Percentiles rank a stretch among this genome's conserved stretches.
Evolutionary conservation across 495 filamentous ascomycete species (phyloP).

Genomic region (Cercophora scortea): DNA sequence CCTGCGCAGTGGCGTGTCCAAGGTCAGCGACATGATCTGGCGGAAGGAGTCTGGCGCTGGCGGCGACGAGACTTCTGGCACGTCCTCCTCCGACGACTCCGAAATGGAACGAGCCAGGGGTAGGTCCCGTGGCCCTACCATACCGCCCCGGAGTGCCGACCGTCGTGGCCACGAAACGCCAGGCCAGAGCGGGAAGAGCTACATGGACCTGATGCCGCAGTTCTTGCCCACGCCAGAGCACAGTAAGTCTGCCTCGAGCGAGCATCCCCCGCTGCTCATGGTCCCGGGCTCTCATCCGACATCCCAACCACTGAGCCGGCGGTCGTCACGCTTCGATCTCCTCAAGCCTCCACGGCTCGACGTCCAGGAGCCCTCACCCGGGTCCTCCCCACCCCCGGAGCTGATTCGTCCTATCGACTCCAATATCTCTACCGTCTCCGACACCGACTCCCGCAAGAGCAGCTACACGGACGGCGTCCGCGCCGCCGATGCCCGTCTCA

Average conservation of each 20-base stretch:
- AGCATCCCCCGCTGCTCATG: conserved; percentile 1
- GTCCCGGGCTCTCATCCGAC: conserved; percentile 10
- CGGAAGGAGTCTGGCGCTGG: conserved; percentile 26
- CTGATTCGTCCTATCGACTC: conserved; percentile 13
- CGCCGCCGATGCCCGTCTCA: conserved; percentile 14
- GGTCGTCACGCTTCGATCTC: conserved; percentile 42
- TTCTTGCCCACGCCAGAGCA: conserved; percentile 21
- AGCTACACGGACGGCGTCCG: conserved; percentile 13
- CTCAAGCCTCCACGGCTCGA: conserved; percentile 59
- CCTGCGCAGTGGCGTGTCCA: conserved; percentile 39
- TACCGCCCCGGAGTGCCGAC: conserved; percentile 13
- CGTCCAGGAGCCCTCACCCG: conserved; percentile 43
- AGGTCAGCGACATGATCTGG: conserved; percentile 42
- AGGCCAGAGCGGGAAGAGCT: conserved; percentile 21
- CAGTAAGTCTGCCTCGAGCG: conserved; percentile 7
- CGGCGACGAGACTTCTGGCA: conserved; percentile 17
- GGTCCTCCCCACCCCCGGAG: conserved; percentile 25
- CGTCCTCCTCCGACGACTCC: conserved; percentile 32
- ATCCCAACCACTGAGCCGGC: conserved; percentile 25
- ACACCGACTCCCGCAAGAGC: conserved; percentile 23
- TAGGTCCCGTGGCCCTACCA: conserved; percentile 17
- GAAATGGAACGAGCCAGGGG: conserved; percentile 21
- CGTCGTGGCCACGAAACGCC: conserved; percentile 13
- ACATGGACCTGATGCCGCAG: conserved; percentile 33
- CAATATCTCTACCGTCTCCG: conserved; percentile 31